Evolutionary conservation across 2,329 filamentous ascomycete genomes (phyloP), one percentile per base, ranked within the genome.

Genomic region (Pseudophaeomoniella oleicola): DNA sequence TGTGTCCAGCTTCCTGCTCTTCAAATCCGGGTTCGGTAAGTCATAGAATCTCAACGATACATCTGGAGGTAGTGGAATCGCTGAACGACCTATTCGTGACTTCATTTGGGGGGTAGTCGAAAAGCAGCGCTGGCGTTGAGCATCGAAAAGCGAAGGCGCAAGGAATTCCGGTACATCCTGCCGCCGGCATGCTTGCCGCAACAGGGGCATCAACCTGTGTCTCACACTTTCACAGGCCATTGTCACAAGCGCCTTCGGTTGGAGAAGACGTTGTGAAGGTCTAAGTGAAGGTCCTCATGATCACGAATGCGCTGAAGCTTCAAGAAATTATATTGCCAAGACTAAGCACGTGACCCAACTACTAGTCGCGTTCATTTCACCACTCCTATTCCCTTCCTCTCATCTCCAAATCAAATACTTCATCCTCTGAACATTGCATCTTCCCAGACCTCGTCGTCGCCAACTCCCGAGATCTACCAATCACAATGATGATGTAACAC

Each of bases 81-180:
- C 73, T 41, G 81, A 81, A 48, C 76, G 72, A 49, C 90, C 90
- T 43, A 98, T 80, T 67, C 94, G 90, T 32, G 88, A 94, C 39
- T 67, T 62, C 47, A 69, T 67, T 53, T 62, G 59, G 37, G 74
- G 55, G 31, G 83, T 80, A 30, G 75, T 78, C 39, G 82, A 87
- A 66, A 94, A 94, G 43, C 62, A 61, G 52, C 70, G 66, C 44
- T 53, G 48, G 36, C 45, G 48, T 44, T 45, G 57, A 37, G 46
- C 59, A 44, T 51, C 74, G 60, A n/a, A 9, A 9, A 85, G 78
- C 34, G 78, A 76, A 10, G 82, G 81, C 11, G 83, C 63, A 34
- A 88, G 75, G 55, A 87, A 86, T 31, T 15, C 41, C 36, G 15
- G 37, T 38, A 30, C 39, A 37, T 17, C 38, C 38, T 12, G 34